phyloP scores from a whole-genome alignment of 2,329 filamentous ascomycete species.

The Colletotrichum euphorbiae region DNA sequence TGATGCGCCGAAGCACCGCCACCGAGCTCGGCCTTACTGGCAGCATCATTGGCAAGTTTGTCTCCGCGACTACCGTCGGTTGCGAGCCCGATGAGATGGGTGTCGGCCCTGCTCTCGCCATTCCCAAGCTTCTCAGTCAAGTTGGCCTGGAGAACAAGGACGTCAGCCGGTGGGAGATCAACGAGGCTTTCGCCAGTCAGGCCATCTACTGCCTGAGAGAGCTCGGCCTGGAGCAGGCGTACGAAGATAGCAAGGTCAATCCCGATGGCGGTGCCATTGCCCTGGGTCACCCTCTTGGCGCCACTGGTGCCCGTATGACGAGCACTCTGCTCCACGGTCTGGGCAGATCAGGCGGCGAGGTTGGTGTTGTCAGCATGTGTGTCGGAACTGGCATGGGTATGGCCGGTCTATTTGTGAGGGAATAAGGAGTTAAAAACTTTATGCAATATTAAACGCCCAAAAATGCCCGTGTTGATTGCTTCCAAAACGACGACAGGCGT shows the following conservation, averaged over 20 bases:
- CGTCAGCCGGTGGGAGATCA: constrained; percentile 91
- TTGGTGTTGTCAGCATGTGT: constrained; percentile 91
- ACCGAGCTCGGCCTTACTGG: constrained; percentile 75
- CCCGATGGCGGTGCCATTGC: constrained; percentile 94
- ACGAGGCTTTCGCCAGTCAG: constrained; percentile 81
- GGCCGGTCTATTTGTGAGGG: constrained; percentile 74
- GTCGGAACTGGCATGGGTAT: constrained; percentile 86
- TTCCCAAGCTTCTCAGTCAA: constrained; percentile 81
- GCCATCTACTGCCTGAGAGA: constrained; percentile 77
- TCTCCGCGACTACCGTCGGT: constrained; percentile 79
- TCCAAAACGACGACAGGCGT: too few species aligned
- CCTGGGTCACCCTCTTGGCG: constrained; percentile 91
- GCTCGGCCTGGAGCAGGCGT: constrained; percentile 72
- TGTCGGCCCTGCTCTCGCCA: constrained; percentile 85
- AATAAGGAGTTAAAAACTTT: constrained; percentile 55
- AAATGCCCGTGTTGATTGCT: too few species aligned
- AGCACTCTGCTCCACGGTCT: constrained; percentile 75
- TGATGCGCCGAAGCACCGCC: constrained; percentile 88
- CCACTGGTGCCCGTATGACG: constrained; percentile 85
- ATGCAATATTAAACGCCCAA: background rate
- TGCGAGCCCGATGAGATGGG: constrained; percentile 95
- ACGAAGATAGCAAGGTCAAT: constrained; percentile 79
- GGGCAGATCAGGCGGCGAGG: constrained; percentile 76
- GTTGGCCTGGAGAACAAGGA: constrained; percentile 76
- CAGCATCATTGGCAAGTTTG: constrained; percentile 85